Evolutionary conservation across 2,329 filamentous ascomycete genomes (phyloP).

Genomic region (Pseudovirgaria hyperparasitica): DNA sequence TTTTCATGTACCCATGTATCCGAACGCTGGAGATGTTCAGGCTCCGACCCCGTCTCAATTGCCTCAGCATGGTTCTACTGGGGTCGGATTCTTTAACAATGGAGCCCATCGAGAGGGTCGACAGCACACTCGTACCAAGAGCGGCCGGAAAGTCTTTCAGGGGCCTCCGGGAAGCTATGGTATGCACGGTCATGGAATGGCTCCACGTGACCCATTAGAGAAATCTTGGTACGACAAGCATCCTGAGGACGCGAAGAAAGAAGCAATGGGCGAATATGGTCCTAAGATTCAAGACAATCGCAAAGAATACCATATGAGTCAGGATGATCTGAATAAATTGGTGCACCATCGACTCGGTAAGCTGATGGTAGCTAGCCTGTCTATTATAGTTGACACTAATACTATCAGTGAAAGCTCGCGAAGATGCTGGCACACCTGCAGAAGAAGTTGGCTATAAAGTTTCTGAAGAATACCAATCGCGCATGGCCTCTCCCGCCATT

Average conservation of each 20-base stretch:
- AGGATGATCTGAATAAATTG: conserved; percentile 80
- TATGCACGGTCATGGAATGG: conserved; percentile 73
- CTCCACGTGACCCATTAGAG: conserved; percentile 68
- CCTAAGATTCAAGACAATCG: conserved; percentile 45
- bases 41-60: conserved; percentile 67
- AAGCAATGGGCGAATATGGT: conserved; percentile 56
- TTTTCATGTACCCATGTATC: conserved; percentile 85
- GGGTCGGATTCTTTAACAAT: conserved; percentile 42
- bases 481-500: conserved; percentile 63
- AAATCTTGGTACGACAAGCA: conserved; percentile 90
- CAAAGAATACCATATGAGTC: conserved; percentile 74
- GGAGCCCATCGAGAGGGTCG: conserved; percentile 41
- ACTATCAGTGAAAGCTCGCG: conserved; percentile 47
- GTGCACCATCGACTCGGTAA: conserved; percentile 55
- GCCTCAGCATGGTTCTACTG: conserved; percentile 24
- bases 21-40: conserved; percentile 86
- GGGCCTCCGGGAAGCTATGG: conserved; percentile 84
- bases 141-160: conserved; percentile 54
- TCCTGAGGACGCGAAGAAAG: conserved; percentile 62
- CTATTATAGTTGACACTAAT: conserved; percentile 29
- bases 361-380: conserved; percentile 10
- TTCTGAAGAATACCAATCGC: conserved; percentile 68
- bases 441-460: conserved; percentile 87
- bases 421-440: conserved; percentile 62
- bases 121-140: conserved; percentile 52